Evolutionary conservation across 176 grass and related monocot genomes (phyloP), one percentile per base, ranked within the genome.

Genomic region (Triticum turgidum): DNA sequence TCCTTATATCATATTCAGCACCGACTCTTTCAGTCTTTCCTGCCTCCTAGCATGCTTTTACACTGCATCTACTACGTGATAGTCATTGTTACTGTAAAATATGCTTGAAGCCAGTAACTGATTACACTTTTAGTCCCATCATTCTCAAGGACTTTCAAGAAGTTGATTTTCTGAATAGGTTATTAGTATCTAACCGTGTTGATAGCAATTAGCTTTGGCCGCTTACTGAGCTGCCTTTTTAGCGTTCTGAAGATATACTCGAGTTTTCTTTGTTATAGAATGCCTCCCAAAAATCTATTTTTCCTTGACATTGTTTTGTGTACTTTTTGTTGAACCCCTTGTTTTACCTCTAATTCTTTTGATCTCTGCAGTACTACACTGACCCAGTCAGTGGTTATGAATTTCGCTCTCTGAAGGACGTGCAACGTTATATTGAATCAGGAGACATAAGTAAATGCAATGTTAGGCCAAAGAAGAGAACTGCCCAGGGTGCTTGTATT

Each of bases 341-440:
- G 25, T 54, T 73, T 61, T 71, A 51, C 44, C 52, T 71, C 24
- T 70, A 30, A 41, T 91, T 83, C 13, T 81, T 84, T 74, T 87
- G 11, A 65, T 89, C 30, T 69, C 49, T 85, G 73, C 86, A 95
- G 93, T 88, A 84, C 58, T 95, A 95, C 88, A 88, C 90, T 84
- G 93, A 95, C 76, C 90, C 93, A 78, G 69, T 81, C 51, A 92
- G 83, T 90, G 93, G 90, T 81, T 95, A 95, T 86, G 90, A 95
- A 74, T 92, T 95, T 61, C 90, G 86, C 58, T 95, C 90, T 56
- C 15, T 95, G 62, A 95, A 95, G 85, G 93, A 92, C 86, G 93
- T 84, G 66, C 68, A 76, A 27, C 88, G 88, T n/a, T 95, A 88
- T 86, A 72, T 95, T 86, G 27, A 82, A 80, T 78, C 88, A 56